These are phyloP conservation scores for Phialophora chinensis DNA, from an alignment of 2,329 filamentous ascomycete species.

Conservation along the genomic window DNA sequence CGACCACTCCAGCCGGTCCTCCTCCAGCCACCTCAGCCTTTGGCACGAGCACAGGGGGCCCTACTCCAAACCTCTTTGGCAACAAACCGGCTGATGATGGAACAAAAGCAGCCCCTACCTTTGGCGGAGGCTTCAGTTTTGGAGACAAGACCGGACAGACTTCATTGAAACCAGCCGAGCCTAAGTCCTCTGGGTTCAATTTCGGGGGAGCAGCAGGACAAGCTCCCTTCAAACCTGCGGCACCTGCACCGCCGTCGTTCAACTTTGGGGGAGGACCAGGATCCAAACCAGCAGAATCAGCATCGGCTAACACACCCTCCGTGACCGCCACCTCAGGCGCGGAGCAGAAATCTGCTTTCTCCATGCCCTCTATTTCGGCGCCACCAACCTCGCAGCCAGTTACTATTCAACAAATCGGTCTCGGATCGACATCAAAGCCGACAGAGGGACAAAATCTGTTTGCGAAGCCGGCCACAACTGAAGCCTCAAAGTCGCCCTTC, in stretches of 20 bases:
- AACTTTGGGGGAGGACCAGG: conserved; percentile 5
- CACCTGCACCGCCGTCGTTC: neutral
- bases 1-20: conserved; percentile 59
- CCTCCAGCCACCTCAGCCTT: conserved; percentile 47
- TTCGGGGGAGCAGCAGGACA: conserved; percentile 17
- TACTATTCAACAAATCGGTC: conserved; percentile 3
- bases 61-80: conserved; percentile 41
- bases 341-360: conserved; percentile 32
- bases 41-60: conserved; percentile 41
- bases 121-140: conserved; percentile 40
- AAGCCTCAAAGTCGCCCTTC: conserved; percentile 27
- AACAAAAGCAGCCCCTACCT: conserved; percentile 39
- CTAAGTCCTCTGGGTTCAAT: conserved; percentile 21
- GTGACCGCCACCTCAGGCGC: conserved; percentile 14
- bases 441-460: conserved; percentile 22
- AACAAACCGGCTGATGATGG: conserved; percentile 40
- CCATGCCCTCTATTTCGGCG: conserved; percentile 19
- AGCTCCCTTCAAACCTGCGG: conserved; percentile 9
- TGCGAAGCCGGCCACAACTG: conserved; percentile 23
- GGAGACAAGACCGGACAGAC: conserved; percentile 6
- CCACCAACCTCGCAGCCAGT: conserved; percentile 29
- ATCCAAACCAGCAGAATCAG: conserved; percentile 31
- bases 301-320: conserved; percentile 19
- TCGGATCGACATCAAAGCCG: conserved; percentile 23
- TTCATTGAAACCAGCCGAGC: conserved; percentile 8